Evolutionary conservation across 78 protist species (phyloP), one percentile per base, ranked within the genome.

Genomic region (Tieghemostelium lacteum): DNA sequence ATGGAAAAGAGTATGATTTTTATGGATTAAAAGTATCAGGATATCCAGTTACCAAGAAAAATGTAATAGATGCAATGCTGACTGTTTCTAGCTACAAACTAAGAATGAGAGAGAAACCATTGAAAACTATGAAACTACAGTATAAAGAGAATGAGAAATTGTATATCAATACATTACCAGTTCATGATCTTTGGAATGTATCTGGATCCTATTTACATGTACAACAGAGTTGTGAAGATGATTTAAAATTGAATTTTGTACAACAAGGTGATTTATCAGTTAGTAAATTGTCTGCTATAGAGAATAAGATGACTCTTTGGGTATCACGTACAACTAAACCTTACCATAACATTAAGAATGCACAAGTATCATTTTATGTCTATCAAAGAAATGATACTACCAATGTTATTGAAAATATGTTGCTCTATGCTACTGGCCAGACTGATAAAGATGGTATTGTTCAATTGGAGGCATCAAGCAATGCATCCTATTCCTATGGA

Each of bases 341-440:
- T 40, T 49, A 73, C 33, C 22, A 71, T 8, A 83, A 83, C 69
- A 45, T 83, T n/a, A 39, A 28, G 22, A 55, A 60, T 45, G 91
- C 78, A 5, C 33, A 26, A 0, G 70, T 69, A 16, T 72, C 31
- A 19, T 4, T 3, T 36, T 72, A 72, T 55, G 65, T 55, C 31
- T 16, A 20, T 16, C 3, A 28, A 36, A 7, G 6, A 64, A 17
- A 6, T 64, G 10, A 14, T 14, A 10, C 6, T 45, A 14, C 10
- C 52, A 45, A 45, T 45, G 10, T 10, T 14, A 6, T 10, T 14
- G 10, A 45, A 45, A 45, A 45, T 45, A 10, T 45, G 10, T 14
- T 10, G 10, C 52, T 45, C 10, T 45, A 6, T 45, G n/a, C 6
- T 45, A 6, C 6, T 45, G 52, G 52, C 6, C 6, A 45, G 10